Percentiles rank a stretch among this genome's conserved stretches.
Conservation (phyloP, 306 rosid species). For the Chamaecrista fasciculata region DNA sequence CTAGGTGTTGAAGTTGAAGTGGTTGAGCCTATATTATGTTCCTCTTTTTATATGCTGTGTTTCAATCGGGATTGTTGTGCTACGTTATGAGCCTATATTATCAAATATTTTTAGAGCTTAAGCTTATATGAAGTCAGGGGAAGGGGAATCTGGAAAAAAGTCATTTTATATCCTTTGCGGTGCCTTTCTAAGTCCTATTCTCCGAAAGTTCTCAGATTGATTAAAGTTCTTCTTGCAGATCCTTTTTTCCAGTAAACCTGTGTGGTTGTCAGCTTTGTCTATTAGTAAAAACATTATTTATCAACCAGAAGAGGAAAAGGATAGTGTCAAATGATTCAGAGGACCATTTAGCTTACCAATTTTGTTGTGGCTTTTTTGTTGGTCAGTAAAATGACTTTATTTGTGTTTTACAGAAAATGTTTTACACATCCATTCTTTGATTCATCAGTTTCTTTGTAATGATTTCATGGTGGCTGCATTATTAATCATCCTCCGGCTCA, state of each 20-base stretch:
- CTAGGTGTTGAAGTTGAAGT: conserved; percentile 13
- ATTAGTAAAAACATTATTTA: conserved; percentile 2
- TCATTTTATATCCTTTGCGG: neutral
- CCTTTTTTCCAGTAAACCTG: neutral
- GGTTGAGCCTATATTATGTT: neutral
- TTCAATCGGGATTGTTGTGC: conserved; percentile 11
- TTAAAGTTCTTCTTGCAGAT: neutral
- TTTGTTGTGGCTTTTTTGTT: neutral
- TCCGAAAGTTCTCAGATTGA: neutral
- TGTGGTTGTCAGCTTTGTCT: neutral
- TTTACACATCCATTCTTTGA: too few species aligned
- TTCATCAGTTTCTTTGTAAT: too few species aligned
- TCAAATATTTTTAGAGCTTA: neutral
- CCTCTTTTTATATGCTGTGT: conserved; percentile 15
- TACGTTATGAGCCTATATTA: neutral
- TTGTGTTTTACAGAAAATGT: too few species aligned
- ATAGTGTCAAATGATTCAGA: neutral
- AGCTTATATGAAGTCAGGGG: neutral
- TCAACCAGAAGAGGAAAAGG: conserved; percentile 8
- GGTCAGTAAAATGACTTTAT: too few species aligned
- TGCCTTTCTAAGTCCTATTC: neutral
- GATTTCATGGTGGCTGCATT: neutral
- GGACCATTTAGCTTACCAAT: neutral
- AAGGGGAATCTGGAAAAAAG: conserved; percentile 14
- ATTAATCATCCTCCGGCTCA: conserved; percentile 14